Conservation (phyloP, 306 rosid species). For the Vicia sativa region DNA sequence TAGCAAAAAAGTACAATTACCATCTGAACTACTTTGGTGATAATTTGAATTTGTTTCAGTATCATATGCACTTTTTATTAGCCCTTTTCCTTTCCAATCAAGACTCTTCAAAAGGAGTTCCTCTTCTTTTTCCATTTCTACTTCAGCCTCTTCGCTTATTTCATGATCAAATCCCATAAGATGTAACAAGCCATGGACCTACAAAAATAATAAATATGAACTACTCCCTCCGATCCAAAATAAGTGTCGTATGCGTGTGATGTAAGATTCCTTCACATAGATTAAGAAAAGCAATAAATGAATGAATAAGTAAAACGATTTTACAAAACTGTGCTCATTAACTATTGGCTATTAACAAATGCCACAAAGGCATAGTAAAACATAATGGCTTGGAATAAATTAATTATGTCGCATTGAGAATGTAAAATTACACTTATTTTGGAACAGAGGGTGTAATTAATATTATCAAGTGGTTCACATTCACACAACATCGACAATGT, state of each 20-base stretch:
- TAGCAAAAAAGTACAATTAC: slow-evolving; percentile 35
- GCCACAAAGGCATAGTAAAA: background rate
- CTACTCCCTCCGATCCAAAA: background rate
- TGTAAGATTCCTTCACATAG: background rate
- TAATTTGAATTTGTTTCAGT: slow-evolving; percentile 49
- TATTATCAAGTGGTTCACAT: slow-evolving; percentile 31
- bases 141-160: slow-evolving; percentile 81
- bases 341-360: slow-evolving; percentile 1
- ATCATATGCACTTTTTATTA: slow-evolving; percentile 75
- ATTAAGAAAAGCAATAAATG: background rate
- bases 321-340: background rate
- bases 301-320: background rate
- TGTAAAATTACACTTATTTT: background rate
- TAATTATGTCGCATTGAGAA: background rate
- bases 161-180: slow-evolving; percentile 93
- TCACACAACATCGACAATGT: slow-evolving; percentile 4
- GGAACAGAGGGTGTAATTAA: slow-evolving; percentile 14
- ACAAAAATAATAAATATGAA: slow-evolving; percentile 25
- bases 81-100: slow-evolving; percentile 89
- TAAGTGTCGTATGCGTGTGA: background rate
- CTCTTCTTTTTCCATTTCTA: slow-evolving; percentile 92
- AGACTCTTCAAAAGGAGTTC: slow-evolving; percentile 70
- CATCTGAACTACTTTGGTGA: slow-evolving; percentile 40
- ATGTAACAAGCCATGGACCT: slow-evolving; percentile 96
- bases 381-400: background rate